phyloP scores from a whole-genome alignment of 1,284 basidiomycete genomes.

The Apiotrichum sp. region DNA sequence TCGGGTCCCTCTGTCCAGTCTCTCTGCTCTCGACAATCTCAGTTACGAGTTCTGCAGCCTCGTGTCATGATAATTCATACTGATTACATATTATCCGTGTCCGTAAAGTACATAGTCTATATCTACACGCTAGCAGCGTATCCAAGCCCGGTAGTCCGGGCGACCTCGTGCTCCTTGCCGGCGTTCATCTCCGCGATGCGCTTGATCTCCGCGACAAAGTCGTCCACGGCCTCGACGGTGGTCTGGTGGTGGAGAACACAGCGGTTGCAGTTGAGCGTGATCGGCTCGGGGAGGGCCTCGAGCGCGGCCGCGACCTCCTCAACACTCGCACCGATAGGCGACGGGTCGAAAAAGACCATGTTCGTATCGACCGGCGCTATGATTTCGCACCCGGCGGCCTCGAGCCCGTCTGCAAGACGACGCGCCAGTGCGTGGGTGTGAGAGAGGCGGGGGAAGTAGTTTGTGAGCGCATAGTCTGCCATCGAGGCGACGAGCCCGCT shows the following conservation, averaged over 20 bases:
- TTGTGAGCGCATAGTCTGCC: conserved; percentile 76
- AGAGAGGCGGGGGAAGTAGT: conserved; percentile 72
- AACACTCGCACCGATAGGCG: conserved; percentile 62
- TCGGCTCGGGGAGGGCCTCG: conserved; percentile 58
- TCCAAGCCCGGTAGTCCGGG: neutral
- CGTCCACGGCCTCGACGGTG: conserved; percentile 57
- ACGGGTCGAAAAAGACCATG: conserved; percentile 63
- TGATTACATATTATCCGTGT: neutral
- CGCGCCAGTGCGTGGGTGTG: conserved; percentile 69
- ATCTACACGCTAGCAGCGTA: neutral
- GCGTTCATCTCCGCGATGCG: neutral
- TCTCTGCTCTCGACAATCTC: no score
- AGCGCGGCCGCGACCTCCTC: conserved; percentile 61
- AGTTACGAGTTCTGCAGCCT: no score
- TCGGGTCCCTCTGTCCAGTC: no score
- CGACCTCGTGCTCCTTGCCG: neutral
- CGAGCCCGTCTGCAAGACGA: conserved; percentile 65
- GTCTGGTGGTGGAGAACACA: conserved; percentile 87
- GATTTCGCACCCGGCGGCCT: conserved; percentile 68
- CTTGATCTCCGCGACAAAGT: conserved; percentile 34
- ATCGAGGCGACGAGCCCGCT: conserved; percentile 73
- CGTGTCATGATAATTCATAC: no score
- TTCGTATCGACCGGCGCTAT: conserved; percentile 76
- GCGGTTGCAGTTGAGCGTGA: conserved; percentile 56
- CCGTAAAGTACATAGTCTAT: neutral